phyloP scores from a whole-genome alignment of 345 rosid genomes.

The Bruguiera parviflora region DNA sequence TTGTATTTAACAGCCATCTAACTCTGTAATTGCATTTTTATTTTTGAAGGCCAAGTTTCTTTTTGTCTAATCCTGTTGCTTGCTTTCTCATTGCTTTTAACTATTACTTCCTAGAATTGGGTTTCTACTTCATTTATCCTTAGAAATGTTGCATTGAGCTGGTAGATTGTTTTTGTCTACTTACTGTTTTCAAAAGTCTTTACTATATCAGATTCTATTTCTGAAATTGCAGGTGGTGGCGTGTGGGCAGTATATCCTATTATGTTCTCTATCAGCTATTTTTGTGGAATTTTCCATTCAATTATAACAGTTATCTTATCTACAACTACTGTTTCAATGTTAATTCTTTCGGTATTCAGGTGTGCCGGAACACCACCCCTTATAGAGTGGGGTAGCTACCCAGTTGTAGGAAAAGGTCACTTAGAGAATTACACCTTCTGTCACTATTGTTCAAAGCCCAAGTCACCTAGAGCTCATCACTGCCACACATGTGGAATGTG shows the following conservation, averaged over 20 bases:
- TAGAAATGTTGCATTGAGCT: slow-evolving; percentile 3
- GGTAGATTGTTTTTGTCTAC: neutral
- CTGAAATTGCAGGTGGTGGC: slow-evolving; percentile 71
- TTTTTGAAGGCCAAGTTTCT: too few relatives aligned
- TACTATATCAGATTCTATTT: slow-evolving; percentile 17
- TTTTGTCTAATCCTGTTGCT: too few relatives aligned
- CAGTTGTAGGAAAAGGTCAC: slow-evolving; percentile 66
- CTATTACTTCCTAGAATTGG: neutral
- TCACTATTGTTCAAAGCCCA: slow-evolving; percentile 67
- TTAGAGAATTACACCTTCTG: slow-evolving; percentile 82
- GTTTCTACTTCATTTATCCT: neutral
- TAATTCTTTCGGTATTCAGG: slow-evolving; percentile 63
- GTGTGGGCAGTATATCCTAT: slow-evolving; percentile 79
- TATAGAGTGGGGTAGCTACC: slow-evolving; percentile 75
- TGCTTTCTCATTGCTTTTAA: too few relatives aligned
- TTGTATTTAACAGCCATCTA: too few relatives aligned
- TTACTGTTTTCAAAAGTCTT: neutral
- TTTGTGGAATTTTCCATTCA: slow-evolving; percentile 51
- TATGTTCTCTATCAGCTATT: slow-evolving; percentile 61
- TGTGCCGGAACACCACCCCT: slow-evolving; percentile 66
- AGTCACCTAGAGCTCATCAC: slow-evolving; percentile 88
- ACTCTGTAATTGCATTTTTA: too few relatives aligned
- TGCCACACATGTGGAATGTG: slow-evolving; percentile 90
- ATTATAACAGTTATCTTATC: slow-evolving; percentile 41
- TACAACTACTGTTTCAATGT: slow-evolving; percentile 54